Conservation (phyloP, 2,329 filamentous ascomycete genomes). For the Dactylellina leptospora region DNA sequence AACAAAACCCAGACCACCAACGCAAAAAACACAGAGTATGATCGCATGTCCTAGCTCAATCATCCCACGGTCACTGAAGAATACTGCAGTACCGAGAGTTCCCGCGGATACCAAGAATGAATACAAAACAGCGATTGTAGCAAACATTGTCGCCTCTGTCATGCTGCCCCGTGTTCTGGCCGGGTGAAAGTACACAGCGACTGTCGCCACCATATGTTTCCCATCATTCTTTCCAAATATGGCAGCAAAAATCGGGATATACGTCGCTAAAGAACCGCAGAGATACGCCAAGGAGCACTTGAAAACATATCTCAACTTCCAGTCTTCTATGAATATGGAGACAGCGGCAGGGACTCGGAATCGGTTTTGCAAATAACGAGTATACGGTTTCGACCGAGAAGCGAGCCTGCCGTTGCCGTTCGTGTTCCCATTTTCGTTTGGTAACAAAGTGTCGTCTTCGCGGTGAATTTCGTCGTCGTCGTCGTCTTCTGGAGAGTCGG, state of each 20-base stretch:
- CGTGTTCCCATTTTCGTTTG: constrained; percentile 10
- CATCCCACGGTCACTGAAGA: constrained; percentile 67
- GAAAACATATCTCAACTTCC: constrained; percentile 64
- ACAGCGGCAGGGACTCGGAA: constrained; percentile 59
- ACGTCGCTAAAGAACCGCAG: constrained; percentile 70
- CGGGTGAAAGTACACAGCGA: constrained; percentile 74
- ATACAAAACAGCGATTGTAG: constrained; percentile 70
- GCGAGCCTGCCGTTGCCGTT: constrained; percentile 6
- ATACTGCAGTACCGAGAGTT: constrained; percentile 70
- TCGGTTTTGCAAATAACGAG: constrained; percentile 51
- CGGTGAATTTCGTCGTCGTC: background rate
- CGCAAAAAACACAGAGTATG: constrained; percentile 71
- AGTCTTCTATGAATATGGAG: constrained; percentile 65
- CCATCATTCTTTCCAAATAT: constrained; percentile 71
- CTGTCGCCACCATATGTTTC: constrained; percentile 73
- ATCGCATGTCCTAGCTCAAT: constrained; percentile 68
- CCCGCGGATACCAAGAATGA: constrained; percentile 70
- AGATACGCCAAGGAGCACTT: constrained; percentile 75
- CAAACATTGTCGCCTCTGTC: constrained; percentile 70
- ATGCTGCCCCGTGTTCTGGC: constrained; percentile 72
- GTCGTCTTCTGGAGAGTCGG: constrained; percentile 29
- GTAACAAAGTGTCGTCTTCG: constrained; percentile 22
- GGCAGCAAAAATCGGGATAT: constrained; percentile 66
- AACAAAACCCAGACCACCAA: constrained; percentile 71
- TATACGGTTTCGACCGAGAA: background rate